Evolutionary conservation across 345 rosid species (phyloP), one percentile per base, ranked within the genome.

Genomic region (Pelargonium nanum): DNA sequence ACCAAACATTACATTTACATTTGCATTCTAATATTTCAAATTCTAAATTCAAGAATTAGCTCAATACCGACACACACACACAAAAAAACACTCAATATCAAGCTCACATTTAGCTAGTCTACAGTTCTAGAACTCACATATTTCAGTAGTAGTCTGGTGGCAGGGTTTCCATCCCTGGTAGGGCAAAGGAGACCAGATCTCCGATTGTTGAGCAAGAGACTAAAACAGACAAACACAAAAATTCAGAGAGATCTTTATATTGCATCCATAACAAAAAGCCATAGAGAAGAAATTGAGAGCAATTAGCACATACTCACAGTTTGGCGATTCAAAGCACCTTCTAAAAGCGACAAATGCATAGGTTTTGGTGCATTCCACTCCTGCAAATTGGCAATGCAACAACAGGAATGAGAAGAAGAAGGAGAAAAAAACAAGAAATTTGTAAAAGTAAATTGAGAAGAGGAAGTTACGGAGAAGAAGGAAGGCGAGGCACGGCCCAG

Each of bases 311-410:
- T 20, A 77, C 97, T 78, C 70, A 89, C 99, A 40, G 74, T 70
- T 56, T 75, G 78, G 52, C 81, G 81, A 59, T 67, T 45, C 28
- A 87, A 64, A 79, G 99, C 96, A 44, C 82, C 78, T 64, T 79
- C 60, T 5, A 93, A 76, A 19, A 93, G 72, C 45, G 83, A 68
- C 68, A 78, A 60, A 62, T 93, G 95, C 75, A 70, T 73, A 25
- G 97, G 96, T 70, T 83, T 81, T 19, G 97, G 97, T 16, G 96
- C 86, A 77, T 83, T 90, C 97, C 96, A 90, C 73, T 93, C 99
- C 99, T 93, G 74, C 76, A 69, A 68, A 20, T 6, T 20, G 15
- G n/a, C 5, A 20, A 53, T 4, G 19, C 25, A 53, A 26, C 34
- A 26, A 53, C 28, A 65, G 26, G 28, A 32, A 53, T 19, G 23